Percentiles rank a stretch among this genome's conserved stretches.
Conservation (phyloP, 805 yeast species). For the Torulaspora franciscae region DNA sequence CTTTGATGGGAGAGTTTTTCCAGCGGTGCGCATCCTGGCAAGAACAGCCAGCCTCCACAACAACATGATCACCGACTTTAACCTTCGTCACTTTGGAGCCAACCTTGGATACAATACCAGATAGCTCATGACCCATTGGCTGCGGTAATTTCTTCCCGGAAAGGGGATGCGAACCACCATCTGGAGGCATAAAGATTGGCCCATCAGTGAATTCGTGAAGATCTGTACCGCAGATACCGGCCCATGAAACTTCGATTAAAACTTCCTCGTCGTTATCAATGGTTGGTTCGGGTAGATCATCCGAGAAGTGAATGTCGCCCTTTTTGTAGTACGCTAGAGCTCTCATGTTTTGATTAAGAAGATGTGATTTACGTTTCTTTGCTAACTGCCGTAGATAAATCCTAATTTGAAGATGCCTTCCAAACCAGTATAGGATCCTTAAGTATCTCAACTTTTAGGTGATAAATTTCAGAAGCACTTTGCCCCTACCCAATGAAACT, state of each 20-base stretch:
- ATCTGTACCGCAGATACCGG: slow-evolving; percentile 62
- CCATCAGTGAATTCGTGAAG: slow-evolving; percentile 53
- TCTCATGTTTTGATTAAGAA: slow-evolving; percentile 36
- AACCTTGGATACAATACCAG: slow-evolving; percentile 43
- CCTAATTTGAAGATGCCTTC: slow-evolving; percentile 29
- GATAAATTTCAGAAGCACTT: slow-evolving; percentile 52
- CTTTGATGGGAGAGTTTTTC: slow-evolving; percentile 20
- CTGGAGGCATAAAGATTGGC: slow-evolving; percentile 50
- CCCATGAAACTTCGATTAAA: slow-evolving; percentile 41
- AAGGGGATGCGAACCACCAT: slow-evolving; percentile 35
- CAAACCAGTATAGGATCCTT: slow-evolving; percentile 61
- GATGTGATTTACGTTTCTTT: background rate
- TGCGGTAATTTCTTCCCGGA: slow-evolving; percentile 41
- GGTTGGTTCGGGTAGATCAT: slow-evolving; percentile 35
- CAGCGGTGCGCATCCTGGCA: slow-evolving; percentile 46
- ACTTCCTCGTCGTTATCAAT: slow-evolving; percentile 38
- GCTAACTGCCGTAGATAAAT: slow-evolving; percentile 14
- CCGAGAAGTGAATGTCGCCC: slow-evolving; percentile 41
- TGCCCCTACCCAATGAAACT: background rate
- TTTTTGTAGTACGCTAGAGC: slow-evolving; percentile 45
- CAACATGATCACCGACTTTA: slow-evolving; percentile 55
- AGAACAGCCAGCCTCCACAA: slow-evolving; percentile 55
- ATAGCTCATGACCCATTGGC: slow-evolving; percentile 51
- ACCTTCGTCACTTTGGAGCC: slow-evolving; percentile 45
- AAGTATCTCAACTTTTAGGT: slow-evolving; percentile 50